Evolutionary conservation across 1,284 basidiomycete genomes (phyloP).

Genomic region (Rhodofomes roseus): DNA sequence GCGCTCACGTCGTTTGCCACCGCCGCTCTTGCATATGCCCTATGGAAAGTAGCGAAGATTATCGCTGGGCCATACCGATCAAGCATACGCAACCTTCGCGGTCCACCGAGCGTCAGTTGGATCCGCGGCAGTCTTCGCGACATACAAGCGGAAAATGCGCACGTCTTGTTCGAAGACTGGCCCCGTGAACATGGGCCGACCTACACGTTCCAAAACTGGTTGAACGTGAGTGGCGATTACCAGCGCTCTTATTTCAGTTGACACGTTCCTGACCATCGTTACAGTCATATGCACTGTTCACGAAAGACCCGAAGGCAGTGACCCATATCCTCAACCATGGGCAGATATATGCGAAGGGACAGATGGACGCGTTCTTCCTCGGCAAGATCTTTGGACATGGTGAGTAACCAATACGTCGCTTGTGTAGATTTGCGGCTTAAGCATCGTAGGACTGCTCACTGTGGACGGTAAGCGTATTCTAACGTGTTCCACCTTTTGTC

Average conservation of each 20-base stretch:
- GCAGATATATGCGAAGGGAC: conserved; percentile 30
- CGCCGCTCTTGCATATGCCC: background rate
- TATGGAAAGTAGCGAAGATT: conserved; percentile 8
- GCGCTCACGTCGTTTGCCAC: background rate
- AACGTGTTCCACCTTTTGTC: background rate
- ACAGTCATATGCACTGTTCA: conserved; percentile 40
- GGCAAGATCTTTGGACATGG: conserved; percentile 27
- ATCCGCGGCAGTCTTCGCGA: conserved; percentile 47
- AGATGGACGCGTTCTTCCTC: conserved; percentile 17
- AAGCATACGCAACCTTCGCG: conserved; percentile 43
- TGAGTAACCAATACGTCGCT: conserved; percentile 4
- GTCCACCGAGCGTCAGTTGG: conserved; percentile 44
- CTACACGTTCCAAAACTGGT: conserved; percentile 40
- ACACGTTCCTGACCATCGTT: background rate
- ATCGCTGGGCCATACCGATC: conserved; percentile 30
- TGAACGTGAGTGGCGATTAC: conserved; percentile 36
- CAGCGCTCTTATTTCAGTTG: no score
- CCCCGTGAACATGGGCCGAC: conserved; percentile 47
- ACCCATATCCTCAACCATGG: conserved; percentile 35
- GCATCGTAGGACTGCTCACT: background rate
- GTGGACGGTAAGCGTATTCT: background rate
- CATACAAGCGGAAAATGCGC: conserved; percentile 26
- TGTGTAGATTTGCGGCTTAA: background rate
- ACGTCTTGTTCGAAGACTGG: conserved; percentile 47
- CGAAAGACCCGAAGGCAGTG: conserved; percentile 34